Conservation (phyloP, 768 basidiomycete genomes). For the Suillus placidus region DNA sequence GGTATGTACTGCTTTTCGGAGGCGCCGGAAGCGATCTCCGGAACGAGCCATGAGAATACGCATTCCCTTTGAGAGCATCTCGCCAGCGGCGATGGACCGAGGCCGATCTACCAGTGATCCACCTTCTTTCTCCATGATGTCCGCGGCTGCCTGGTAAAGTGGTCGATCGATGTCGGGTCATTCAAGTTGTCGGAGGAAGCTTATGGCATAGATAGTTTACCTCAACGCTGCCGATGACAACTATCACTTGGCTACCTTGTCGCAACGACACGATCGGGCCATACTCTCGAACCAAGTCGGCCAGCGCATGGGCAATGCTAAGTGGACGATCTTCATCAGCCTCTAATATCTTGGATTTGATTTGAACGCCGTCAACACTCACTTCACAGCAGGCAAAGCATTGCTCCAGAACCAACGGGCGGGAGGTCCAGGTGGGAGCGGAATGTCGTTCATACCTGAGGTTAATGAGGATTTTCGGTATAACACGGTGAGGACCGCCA, state of each 20-base stretch:
- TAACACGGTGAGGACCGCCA: slow-evolving; percentile 11
- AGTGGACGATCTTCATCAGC: neutral
- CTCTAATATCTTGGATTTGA: neutral
- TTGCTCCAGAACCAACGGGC: neutral
- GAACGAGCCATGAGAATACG: slow-evolving; percentile 3
- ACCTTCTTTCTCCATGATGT: neutral
- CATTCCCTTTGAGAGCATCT: neutral
- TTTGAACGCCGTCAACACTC: neutral
- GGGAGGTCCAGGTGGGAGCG: neutral
- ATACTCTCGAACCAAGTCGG: slow-evolving; percentile 55
- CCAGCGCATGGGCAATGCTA: slow-evolving; percentile 31
- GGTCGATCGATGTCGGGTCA: neutral
- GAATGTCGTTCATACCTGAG: neutral
- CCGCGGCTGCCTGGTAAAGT: neutral
- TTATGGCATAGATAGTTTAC: slow-evolving; percentile 13
- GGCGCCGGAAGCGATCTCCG: slow-evolving; percentile 1
- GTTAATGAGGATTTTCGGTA: neutral
- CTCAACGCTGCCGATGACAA: slow-evolving; percentile 25
- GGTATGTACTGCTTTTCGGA: neutral
- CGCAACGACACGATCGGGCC: slow-evolving; percentile 58
- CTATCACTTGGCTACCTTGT: slow-evolving; percentile 38
- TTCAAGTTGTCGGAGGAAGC: slow-evolving; percentile 19
- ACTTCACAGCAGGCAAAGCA: neutral
- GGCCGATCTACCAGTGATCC: neutral
- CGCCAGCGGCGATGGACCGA: neutral